phyloP scores from a whole-genome alignment of 345 rosid species.

The Eucalyptus erythrocorys region DNA sequence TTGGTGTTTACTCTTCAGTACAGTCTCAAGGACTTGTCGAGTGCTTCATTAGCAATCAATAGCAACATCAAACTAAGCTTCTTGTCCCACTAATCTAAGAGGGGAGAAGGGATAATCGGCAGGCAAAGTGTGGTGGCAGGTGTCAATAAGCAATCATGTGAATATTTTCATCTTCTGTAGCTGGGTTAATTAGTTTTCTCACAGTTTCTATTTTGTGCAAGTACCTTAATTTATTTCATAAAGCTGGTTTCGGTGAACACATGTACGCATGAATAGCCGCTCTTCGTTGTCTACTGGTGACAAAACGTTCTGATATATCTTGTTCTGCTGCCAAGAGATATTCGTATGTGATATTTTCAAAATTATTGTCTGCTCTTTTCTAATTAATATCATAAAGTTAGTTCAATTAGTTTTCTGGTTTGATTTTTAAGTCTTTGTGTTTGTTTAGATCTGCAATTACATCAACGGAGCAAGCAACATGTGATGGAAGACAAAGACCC shows the following conservation, averaged over 20 bases:
- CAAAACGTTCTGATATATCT: not conserved
- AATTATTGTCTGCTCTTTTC: not conserved
- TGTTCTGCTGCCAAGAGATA: not conserved
- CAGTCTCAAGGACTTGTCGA: not conserved
- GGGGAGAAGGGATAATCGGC: not conserved
- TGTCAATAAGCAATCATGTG: not conserved
- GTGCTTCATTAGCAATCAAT: not conserved
- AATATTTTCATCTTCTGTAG: not conserved
- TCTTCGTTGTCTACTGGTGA: not conserved
- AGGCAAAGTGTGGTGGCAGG: not conserved
- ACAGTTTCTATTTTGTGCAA: not conserved
- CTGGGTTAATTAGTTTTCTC: not conserved
- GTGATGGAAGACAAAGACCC: not conserved
- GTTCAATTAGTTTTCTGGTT: not conserved
- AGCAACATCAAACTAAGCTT: not conserved
- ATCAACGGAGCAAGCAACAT: not conserved
- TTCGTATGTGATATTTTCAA: not conserved
- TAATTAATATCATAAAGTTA: not conserved
- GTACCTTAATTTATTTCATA: not conserved
- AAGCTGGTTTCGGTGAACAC: not conserved
- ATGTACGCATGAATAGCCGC: not conserved
- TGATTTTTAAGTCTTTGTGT: not conserved
- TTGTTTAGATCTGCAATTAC: constrained; percentile 7
- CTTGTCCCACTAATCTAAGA: not conserved
- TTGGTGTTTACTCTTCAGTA: not conserved